Evolutionary conservation across 2,329 filamentous ascomycete species (phyloP).

Genomic region (Penicillium hesseltinei): DNA sequence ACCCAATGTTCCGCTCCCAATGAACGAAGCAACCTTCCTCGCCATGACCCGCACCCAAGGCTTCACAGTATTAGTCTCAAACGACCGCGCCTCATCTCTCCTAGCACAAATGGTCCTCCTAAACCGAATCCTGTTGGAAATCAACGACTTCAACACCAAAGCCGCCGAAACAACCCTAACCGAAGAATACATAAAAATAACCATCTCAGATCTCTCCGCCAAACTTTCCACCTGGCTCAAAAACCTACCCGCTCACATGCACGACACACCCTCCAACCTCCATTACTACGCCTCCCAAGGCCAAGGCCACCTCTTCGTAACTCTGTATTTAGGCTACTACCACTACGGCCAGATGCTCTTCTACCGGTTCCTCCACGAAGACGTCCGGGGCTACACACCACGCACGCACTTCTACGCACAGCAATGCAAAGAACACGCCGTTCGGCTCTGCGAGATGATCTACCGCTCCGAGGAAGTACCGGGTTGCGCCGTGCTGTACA

Average conservation of each 20-base stretch:
- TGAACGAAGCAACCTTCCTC: constrained; percentile 39
- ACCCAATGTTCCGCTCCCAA: constrained; percentile 34
- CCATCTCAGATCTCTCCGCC: constrained; percentile 31
- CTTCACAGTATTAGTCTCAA: neutral
- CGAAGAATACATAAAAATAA: constrained; percentile 13
- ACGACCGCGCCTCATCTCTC: constrained; percentile 24
- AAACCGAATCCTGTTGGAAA: constrained; percentile 40
- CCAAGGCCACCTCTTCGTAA: constrained; percentile 46
- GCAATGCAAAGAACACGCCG: constrained; percentile 44
- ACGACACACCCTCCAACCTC: constrained; percentile 43
- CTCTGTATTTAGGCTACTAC: constrained; percentile 49
- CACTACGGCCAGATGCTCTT: constrained; percentile 50
- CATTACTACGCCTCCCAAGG: constrained; percentile 37
- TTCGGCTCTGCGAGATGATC: constrained; percentile 42
- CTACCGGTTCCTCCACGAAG: constrained; percentile 47
- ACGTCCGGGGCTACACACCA: constrained; percentile 17
- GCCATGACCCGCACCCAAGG: constrained; percentile 5
- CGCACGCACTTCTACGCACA: constrained; percentile 33
- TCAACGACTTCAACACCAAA: constrained; percentile 41
- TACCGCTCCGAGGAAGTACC: constrained; percentile 38
- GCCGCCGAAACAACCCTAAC: constrained; percentile 30
- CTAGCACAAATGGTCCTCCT: constrained; percentile 42
- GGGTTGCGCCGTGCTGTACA: constrained; percentile 45
- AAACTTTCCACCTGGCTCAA: constrained; percentile 39
- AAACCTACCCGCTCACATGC: constrained; percentile 36